Conservation (phyloP, 164 flowering plant species). For the Vitis labrusca region DNA sequence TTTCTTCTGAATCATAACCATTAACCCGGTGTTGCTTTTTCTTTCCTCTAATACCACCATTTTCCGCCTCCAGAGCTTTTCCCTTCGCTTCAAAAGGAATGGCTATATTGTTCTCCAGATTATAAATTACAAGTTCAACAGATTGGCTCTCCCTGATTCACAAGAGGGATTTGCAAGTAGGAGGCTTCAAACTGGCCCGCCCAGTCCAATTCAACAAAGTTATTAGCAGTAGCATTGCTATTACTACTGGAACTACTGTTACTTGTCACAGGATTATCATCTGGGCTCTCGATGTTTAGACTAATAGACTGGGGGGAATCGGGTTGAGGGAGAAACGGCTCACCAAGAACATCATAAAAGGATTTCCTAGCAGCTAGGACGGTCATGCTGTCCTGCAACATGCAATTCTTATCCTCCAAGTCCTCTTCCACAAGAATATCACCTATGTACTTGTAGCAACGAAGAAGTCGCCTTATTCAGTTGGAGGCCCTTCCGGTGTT, state of each 20-base stretch:
- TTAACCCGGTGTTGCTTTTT: constrained; percentile 15
- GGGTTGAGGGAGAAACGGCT: not conserved
- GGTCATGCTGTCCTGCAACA: constrained; percentile 12
- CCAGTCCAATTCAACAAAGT: constrained; percentile 6
- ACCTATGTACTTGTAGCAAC: constrained; percentile 13
- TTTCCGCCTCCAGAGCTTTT: too few relatives aligned
- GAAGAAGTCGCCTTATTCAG: not conserved
- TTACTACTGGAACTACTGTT: not conserved
- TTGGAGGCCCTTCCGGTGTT: not conserved
- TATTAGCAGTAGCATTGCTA: not conserved
- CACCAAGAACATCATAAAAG: constrained; percentile 12
- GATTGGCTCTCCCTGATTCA: not conserved
- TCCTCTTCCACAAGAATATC: constrained; percentile 23
- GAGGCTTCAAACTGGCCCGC: not conserved
- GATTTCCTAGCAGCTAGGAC: constrained; percentile 20
- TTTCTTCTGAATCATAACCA: constrained; percentile 10
- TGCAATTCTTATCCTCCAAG: constrained; percentile 4
- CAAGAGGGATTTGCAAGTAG: too few relatives aligned
- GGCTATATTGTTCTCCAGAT: not conserved
- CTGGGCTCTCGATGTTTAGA: not conserved
- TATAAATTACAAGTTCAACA: not conserved
- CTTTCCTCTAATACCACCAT: constrained; percentile 7
- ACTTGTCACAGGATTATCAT: not conserved
- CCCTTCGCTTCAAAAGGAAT: not conserved
- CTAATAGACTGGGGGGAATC: too few relatives aligned